Percentiles rank a stretch among this genome's conserved stretches.
phyloP scores from a whole-genome alignment of 1,139 yeast genomes.

The Pichia sp. region DNA sequence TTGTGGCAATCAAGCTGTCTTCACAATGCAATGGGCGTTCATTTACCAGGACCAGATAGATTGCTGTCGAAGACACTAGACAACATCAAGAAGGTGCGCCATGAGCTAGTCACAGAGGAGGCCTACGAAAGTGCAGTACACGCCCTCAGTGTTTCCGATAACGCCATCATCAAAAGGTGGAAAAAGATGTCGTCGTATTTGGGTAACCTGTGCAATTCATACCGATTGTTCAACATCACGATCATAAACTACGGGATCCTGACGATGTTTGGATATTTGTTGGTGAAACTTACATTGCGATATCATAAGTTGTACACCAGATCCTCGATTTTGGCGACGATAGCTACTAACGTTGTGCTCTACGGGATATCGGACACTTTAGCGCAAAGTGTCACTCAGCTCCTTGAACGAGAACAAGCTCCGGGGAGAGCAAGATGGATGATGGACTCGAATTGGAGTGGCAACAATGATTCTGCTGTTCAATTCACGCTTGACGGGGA shows the following conservation, averaged over 20 bases:
- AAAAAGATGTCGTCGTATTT: neutral
- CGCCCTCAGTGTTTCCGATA: conserved; percentile 3
- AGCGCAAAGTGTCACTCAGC: conserved; percentile 65
- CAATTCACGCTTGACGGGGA: conserved; percentile 6
- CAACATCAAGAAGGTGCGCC: neutral
- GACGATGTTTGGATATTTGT: conserved; percentile 42
- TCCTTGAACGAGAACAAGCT: neutral
- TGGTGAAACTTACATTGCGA: conserved; percentile 50
- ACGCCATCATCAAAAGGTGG: conserved; percentile 4
- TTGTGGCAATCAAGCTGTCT: neutral
- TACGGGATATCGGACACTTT: conserved; percentile 86
- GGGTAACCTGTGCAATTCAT: conserved; percentile 13
- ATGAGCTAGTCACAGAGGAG: neutral
- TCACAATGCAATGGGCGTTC: conserved; percentile 8
- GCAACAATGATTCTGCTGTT: neutral
- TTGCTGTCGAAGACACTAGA: conserved; percentile 6
- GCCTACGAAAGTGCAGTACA: neutral
- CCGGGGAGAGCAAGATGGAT: neutral
- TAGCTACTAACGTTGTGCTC: conserved; percentile 74
- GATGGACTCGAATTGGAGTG: neutral
- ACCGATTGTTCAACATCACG: conserved; percentile 37
- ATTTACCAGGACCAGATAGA: conserved; percentile 7
- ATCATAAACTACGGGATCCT: conserved; percentile 52
- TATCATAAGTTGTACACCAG: conserved; percentile 63
- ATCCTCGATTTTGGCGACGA: conserved; percentile 69